Conservation (phyloP, 805 yeast genomes). For the Sugiyamaella marilandica region DNA sequence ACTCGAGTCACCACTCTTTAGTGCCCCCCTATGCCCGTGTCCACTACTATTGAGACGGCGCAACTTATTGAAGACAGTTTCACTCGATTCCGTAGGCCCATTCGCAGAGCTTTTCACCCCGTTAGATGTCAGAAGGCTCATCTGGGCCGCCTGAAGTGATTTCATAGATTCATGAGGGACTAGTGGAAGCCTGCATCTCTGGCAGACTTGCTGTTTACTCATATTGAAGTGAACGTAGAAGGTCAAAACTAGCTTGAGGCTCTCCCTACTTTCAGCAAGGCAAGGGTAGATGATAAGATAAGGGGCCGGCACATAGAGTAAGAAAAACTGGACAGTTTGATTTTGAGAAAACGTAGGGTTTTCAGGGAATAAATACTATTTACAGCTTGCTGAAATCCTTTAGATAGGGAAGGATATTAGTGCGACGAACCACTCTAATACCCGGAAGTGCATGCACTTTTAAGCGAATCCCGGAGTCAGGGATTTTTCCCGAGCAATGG, state of each 20-base stretch:
- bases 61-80: background rate
- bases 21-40: background rate
- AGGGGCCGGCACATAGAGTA: background rate
- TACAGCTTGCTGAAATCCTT: slow-evolving; percentile 1
- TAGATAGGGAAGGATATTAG: slow-evolving; percentile 23
- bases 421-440: slow-evolving; percentile 24
- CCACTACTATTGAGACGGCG: background rate
- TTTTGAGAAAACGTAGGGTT: background rate
- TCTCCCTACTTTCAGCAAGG: background rate
- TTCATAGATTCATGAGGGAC: slow-evolving; percentile 51
- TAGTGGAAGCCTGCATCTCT: slow-evolving; percentile 57
- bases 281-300: background rate
- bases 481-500: slow-evolving; percentile 28
- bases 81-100: background rate
- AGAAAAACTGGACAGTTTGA: background rate
- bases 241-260: background rate
- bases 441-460: slow-evolving; percentile 25
- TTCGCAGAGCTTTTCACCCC: background rate
- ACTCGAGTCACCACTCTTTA: slow-evolving; percentile 9
- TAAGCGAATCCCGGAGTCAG: slow-evolving; percentile 25
- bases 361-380: background rate
- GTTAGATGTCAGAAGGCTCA: slow-evolving; percentile 41
- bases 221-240: background rate
- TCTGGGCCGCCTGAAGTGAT: slow-evolving; percentile 51
- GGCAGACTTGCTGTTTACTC: slow-evolving; percentile 41